A percentile compares a stretch with the other conserved stretches of the same genome.
Conservation (phyloP, 1,284 basidiomycete genomes). For the Microbotryomycetes sp. region DNA sequence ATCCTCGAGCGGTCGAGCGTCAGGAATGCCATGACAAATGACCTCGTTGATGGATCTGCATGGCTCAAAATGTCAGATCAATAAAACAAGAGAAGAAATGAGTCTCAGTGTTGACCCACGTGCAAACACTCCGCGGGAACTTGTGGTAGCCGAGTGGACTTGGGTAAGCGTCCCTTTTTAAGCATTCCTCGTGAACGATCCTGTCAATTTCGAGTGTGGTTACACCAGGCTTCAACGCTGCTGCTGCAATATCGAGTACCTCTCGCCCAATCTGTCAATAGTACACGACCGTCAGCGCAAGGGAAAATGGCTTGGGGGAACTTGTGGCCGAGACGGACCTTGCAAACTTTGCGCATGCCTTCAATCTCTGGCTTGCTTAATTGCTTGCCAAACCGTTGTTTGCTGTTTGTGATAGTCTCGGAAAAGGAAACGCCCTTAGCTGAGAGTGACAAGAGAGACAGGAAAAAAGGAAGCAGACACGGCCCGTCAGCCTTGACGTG, state of each 20-base stretch:
- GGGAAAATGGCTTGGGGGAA: too few species aligned
- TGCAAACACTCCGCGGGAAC: slow-evolving; percentile 96
- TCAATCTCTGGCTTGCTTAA: slow-evolving; percentile 62
- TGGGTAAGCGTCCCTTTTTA: slow-evolving; percentile 88
- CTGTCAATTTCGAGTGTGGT: slow-evolving; percentile 94
- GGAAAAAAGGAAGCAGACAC: not conserved
- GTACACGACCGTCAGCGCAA: not conserved
- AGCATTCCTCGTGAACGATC: slow-evolving; percentile 87
- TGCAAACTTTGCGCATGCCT: slow-evolving; percentile 69
- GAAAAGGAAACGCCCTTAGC: slow-evolving; percentile 16
- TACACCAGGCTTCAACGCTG: slow-evolving; percentile 76
- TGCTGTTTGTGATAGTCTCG: slow-evolving; percentile 25
- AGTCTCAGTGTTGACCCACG: slow-evolving; percentile 56
- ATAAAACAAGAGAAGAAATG: too few species aligned
- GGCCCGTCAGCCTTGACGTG: not conserved
- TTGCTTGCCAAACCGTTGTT: slow-evolving; percentile 44
- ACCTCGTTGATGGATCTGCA: slow-evolving; percentile 83
- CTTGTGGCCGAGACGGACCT: slow-evolving; percentile 50
- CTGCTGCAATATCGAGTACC: slow-evolving; percentile 82
- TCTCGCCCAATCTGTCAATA: slow-evolving; percentile 70
- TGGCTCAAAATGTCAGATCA: too few species aligned
- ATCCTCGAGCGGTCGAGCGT: slow-evolving; percentile 73
- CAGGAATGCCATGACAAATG: slow-evolving; percentile 90
- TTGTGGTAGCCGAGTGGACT: slow-evolving; percentile 87
- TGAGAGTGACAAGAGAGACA: not conserved